Evolutionary conservation across 371 early-diverging fungal species (phyloP).

Genomic region (Actinomortierella wolfii): DNA sequence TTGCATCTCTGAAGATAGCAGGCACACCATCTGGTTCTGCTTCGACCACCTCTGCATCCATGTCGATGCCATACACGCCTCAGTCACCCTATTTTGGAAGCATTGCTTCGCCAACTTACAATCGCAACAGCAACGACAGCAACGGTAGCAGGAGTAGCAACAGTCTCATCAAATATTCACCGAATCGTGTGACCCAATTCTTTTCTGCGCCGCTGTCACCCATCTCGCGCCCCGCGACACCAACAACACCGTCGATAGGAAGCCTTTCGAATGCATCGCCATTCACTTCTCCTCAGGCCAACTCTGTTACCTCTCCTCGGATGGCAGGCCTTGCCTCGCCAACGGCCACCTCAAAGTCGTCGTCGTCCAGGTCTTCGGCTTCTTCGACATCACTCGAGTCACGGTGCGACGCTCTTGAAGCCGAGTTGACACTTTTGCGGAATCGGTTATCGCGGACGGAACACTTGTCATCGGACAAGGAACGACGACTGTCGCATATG

Average conservation of each 20-base stretch:
- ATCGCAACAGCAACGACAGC: not conserved
- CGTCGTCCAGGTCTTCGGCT: too few species aligned
- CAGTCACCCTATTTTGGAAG: too few species aligned
- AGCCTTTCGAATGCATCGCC: slow-evolving; percentile 11
- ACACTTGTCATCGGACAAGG: slow-evolving; percentile 12
- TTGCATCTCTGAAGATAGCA: too few species aligned
- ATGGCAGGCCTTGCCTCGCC: not conserved
- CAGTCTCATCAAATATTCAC: not conserved
- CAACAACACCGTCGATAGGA: not conserved
- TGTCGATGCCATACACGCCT: too few species aligned
- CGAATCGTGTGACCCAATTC: slow-evolving; percentile 2
- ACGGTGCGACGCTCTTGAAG: slow-evolving; percentile 22
- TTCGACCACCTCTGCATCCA: too few species aligned
- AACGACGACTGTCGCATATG: slow-evolving; percentile 21
- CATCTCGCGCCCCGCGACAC: slow-evolving; percentile 3
- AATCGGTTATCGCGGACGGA: slow-evolving; percentile 16
- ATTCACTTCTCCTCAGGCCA: slow-evolving; percentile 32
- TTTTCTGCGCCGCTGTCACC: slow-evolving; percentile 3
- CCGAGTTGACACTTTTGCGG: slow-evolving; percentile 18
- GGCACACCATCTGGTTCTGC: too few species aligned
- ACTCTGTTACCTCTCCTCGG: slow-evolving; percentile 20
- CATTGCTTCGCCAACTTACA: not conserved
- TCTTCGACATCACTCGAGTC: slow-evolving; percentile 10
- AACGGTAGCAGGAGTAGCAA: not conserved
- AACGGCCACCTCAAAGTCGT: too few species aligned